A percentile compares a stretch with the other conserved stretches of the same genome.
Conservation (phyloP, 768 basidiomycete species). For the Rhizopogon vinicolor region DNA sequence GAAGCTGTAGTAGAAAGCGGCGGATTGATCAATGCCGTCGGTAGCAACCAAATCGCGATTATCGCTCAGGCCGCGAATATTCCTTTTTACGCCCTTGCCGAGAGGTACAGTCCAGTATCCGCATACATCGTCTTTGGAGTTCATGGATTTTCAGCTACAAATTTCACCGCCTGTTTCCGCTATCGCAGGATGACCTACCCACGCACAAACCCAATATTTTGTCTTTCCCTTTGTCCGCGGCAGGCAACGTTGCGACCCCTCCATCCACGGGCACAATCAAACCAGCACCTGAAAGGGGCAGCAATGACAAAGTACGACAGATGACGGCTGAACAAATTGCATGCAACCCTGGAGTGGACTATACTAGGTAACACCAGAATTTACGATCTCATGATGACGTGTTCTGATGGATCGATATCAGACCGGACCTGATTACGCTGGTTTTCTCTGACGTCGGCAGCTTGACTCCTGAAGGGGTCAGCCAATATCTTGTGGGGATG, state of each 20-base stretch:
- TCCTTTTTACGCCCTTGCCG: constrained; percentile 93
- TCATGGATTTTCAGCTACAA: constrained; percentile 67
- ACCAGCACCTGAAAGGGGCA: constrained; percentile 1
- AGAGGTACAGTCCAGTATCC: constrained; percentile 53
- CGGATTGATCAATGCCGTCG: constrained; percentile 87
- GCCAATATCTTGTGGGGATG: constrained; percentile 94
- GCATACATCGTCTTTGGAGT: constrained; percentile 13
- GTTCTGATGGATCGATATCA: constrained; percentile 29
- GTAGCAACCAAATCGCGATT: constrained; percentile 94
- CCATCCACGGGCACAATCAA: constrained; percentile 3
- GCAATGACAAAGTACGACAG: constrained; percentile 8
- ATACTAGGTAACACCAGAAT: constrained; percentile 64
- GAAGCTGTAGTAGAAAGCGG: constrained; percentile 99
- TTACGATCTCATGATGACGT: constrained; percentile 3
- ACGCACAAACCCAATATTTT: constrained; percentile 74
- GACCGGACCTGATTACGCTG: constrained; percentile 89
- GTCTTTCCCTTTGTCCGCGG: constrained; percentile 50
- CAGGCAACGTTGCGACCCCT: constrained; percentile 3
- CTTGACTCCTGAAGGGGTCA: constrained; percentile 88
- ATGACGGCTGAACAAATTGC: constrained; percentile 84
- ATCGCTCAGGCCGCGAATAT: constrained; percentile 93
- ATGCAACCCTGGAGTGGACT: constrained; percentile 86
- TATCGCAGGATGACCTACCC: constrained; percentile 87
- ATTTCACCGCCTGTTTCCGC: constrained; percentile 92
- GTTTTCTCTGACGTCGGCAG: constrained; percentile 95